Base-by-base conservation (phyloP, 768 basidiomycete species). In the Agaricus sinodeliciosus region DNA sequence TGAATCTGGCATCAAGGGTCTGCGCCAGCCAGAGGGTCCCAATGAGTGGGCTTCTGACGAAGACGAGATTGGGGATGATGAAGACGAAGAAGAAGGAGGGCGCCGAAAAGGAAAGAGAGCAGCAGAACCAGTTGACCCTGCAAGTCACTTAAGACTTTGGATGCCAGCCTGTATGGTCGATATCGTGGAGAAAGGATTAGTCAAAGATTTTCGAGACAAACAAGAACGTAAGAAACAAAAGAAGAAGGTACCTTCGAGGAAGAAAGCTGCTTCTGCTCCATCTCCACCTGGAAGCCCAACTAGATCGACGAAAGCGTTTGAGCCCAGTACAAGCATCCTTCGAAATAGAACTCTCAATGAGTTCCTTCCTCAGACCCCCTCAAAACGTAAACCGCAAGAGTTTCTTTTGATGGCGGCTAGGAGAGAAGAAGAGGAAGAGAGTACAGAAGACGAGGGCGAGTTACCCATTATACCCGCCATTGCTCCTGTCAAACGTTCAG, bases 81-180 rank as follows among this genome's bases (percentile, higher is more conserved):
- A 73, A 4, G 80, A 74, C 7, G 76, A 73, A 0, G 76, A n/a
- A n/a, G 73, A 67, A 1, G 74, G 72, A n/a, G 69, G 66, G 52
- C 66, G 62, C 16, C 65, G 57, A 9, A 72, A 68, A 59, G 68
- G 67, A 43, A 58, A 55, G 4, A 62, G 61, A 16, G 67, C 67
- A 55, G 72, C 71, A 39, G 37, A 66, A 22, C 67, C 78, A 3
- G 69, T 74, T 2, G 76, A 81, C 57, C 84, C 84, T 0, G 67
- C 71, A n/a, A 75, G 71, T 44, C 77, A 78, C 50, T 64, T 84
- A 45, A 75, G 85, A 12, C 63, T 92, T 9, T 95, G 92, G 92
- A 77, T 93, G 67, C 88, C 92, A 0, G 90, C 87, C 19, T 83
- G 77, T 49, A 85, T 95, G 75, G 78, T 94, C 9, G 67, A 72